These are phyloP conservation scores for Cyberlindnera americana DNA, from an alignment of 805 yeast genomes.

Conservation along the genomic window DNA sequence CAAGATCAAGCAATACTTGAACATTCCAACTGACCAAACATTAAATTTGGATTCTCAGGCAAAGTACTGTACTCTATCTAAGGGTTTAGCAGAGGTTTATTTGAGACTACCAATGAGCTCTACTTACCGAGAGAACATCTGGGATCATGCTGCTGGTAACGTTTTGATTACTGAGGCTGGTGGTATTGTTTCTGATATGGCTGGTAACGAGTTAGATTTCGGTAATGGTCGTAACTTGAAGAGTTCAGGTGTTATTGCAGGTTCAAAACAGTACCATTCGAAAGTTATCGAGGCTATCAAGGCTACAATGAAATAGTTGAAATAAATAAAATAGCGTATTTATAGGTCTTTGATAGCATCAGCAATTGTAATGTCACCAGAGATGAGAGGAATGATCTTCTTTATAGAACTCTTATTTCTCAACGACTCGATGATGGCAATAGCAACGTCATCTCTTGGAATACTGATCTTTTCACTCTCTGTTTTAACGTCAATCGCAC, in stretches of 20 bases:
- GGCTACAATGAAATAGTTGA: slow-evolving; percentile 6
- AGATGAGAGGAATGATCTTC: slow-evolving; percentile 41
- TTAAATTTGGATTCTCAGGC: slow-evolving; percentile 94
- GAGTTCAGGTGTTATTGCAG: slow-evolving; percentile 93
- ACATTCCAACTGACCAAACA: slow-evolving; percentile 55
- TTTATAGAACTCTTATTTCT: slow-evolving; percentile 36
- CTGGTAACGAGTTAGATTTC: slow-evolving; percentile 72
- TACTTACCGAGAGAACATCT: slow-evolving; percentile 84
- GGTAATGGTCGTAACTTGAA: slow-evolving; percentile 76
- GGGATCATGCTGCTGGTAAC: slow-evolving; percentile 99
- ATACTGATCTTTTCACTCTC: slow-evolving; percentile 8
- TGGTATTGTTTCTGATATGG: slow-evolving; percentile 83
- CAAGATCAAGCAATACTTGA: slow-evolving; percentile 60
- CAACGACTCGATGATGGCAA: slow-evolving; percentile 37
- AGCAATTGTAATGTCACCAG: slow-evolving; percentile 35
- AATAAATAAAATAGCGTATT: not conserved
- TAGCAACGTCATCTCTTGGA: slow-evolving; percentile 56
- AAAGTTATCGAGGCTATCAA: slow-evolving; percentile 30
- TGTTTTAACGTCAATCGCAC: not conserved
- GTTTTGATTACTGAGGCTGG: slow-evolving; percentile 86
- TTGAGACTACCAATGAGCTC: slow-evolving; percentile 79
- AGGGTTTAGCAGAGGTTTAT: slow-evolving; percentile 91
- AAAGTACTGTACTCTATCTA: slow-evolving; percentile 86
- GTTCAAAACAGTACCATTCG: slow-evolving; percentile 35
- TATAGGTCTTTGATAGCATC: slow-evolving; percentile 15